A percentile compares a stretch with the other conserved stretches of the same genome.
These are phyloP conservation scores for Rhizoctonia solani DNA, from an alignment of 1,284 basidiomycete species.

Conservation along the genomic window DNA sequence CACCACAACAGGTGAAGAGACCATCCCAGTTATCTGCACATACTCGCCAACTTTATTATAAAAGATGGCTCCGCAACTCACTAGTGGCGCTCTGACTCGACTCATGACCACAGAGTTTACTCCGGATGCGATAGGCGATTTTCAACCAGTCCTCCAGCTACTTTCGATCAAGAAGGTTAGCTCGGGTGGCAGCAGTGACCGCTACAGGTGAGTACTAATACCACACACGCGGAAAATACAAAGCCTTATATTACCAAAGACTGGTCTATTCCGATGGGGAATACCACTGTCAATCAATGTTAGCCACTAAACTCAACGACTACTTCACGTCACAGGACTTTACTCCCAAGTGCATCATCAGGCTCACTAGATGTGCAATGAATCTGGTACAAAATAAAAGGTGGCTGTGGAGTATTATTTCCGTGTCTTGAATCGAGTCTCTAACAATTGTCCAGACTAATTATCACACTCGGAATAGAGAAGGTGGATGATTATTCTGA, in stretches of 20 bases:
- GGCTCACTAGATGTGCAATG: constrained; percentile 77
- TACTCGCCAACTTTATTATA: not conserved
- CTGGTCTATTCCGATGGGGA: constrained; percentile 68
- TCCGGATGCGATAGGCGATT: constrained; percentile 40
- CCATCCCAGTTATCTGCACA: not conserved
- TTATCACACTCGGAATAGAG: constrained; percentile 81
- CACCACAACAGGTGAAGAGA: not conserved
- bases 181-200: constrained; percentile 42
- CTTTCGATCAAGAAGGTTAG: constrained; percentile 81
- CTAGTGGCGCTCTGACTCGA: constrained; percentile 34
- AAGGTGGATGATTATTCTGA: constrained; percentile 57
- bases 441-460: constrained; percentile 53
- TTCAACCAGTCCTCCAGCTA: constrained; percentile 73
- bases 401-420: constrained; percentile 52
- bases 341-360: constrained; percentile 72
- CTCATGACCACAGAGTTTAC: constrained; percentile 28
- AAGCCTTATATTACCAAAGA: constrained; percentile 41
- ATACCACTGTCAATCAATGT: constrained; percentile 89
- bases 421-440: constrained; percentile 26
- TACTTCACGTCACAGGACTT: constrained; percentile 74
- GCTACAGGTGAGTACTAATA: constrained; percentile 45
- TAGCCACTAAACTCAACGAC: constrained; percentile 88
- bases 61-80: constrained; percentile 34
- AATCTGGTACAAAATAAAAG: constrained; percentile 84
- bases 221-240: not conserved